Evolutionary conservation across 1,139 yeast genomes (phyloP), one percentile per base, ranked within the genome.

Genomic region (Taphrina confusa): DNA sequence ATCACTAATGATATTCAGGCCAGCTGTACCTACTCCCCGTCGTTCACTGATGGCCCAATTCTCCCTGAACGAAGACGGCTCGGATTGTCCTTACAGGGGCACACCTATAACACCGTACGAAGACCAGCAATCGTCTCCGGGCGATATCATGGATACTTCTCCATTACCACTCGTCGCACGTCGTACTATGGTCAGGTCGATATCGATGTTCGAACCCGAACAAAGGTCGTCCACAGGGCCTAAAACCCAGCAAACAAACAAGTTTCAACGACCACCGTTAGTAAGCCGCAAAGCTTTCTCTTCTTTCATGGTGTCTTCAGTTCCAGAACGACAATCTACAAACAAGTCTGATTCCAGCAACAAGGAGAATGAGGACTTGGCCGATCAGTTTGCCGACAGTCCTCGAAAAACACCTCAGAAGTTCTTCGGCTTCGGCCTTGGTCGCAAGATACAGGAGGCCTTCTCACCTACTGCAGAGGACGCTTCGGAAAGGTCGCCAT

Each of bases 21-120:
- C 73, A 5, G 67, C 66, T 4, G 58, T 67, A 14, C 73, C 74
- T 2, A 72, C 75, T 12, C 75, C 75, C 1, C 64, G 74, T 52
- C 68, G 74, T 36, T 66, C 73, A 2, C 67, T 72, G 36, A 68
- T 71, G 59, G 67, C 67, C 12, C 64, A 67, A 31, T 65, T 68
- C 50, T 63, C 66, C 16, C 40, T 28, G 36, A 36, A 33, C 1
- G 51, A 55, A 12, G 47, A 61, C 45, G 58, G 58, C 31, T 12
- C 39, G 31, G 56, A 52, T 11, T n/a, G n/a, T n/a, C n/a, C n/a
- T n/a, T n/a, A n/a, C n/a, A n/a, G n/a, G n/a, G n/a, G n/a, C n/a
- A n/a, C 11, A 8, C 61, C 39, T 39, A 56, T 55, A 18, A 64
- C 64, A 3, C 64, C 65, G 6, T 61, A 64, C 28, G 61, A 57